These are phyloP conservation scores for Trichoderma sp. DNA, from an alignment of 2,329 filamentous ascomycete genomes.

Conservation along the genomic window DNA sequence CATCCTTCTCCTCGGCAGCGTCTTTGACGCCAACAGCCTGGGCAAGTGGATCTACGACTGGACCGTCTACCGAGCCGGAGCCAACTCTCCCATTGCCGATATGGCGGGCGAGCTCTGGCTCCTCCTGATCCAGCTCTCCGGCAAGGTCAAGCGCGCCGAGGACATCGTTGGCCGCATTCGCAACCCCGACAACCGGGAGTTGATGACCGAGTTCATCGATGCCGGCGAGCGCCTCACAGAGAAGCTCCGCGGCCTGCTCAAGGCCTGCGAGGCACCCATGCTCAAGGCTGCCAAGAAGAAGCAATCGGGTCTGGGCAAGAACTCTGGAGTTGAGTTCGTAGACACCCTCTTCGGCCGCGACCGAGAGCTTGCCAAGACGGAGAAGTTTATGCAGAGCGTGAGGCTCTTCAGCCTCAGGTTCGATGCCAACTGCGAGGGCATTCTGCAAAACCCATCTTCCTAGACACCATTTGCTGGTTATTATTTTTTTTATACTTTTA, in stretches of 20 bases:
- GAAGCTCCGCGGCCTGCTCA: constrained; percentile 81
- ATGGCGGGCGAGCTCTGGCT: constrained; percentile 95
- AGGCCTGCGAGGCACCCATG: constrained; percentile 92
- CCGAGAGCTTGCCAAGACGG: constrained; percentile 81
- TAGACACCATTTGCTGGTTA: constrained; percentile 34
- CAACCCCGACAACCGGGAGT: constrained; percentile 68
- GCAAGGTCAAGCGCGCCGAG: constrained; percentile 89
- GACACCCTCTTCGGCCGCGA: constrained; percentile 93
- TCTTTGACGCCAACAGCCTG: constrained; percentile 95
- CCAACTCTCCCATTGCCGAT: constrained; percentile 79
- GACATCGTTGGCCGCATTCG: constrained; percentile 72
- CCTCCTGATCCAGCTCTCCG: constrained; percentile 85
- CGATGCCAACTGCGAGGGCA: constrained; percentile 92
- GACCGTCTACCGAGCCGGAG: constrained; percentile 87
- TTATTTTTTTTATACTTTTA: not conserved
- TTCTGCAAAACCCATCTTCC: constrained; percentile 61
- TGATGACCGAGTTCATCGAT: constrained; percentile 86
- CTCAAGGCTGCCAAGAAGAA: constrained; percentile 79
- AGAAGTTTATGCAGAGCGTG: constrained; percentile 87
- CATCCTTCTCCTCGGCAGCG: constrained; percentile 89
- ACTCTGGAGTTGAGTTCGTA: constrained; percentile 91
- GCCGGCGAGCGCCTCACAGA: constrained; percentile 82
- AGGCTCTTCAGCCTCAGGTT: constrained; percentile 90
- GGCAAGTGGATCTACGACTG: constrained; percentile 99
- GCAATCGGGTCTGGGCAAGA: constrained; percentile 72